Percentiles rank a stretch among this genome's conserved stretches.
phyloP scores from a whole-genome alignment of 306 rosid genomes.

The Trifolium repens region DNA sequence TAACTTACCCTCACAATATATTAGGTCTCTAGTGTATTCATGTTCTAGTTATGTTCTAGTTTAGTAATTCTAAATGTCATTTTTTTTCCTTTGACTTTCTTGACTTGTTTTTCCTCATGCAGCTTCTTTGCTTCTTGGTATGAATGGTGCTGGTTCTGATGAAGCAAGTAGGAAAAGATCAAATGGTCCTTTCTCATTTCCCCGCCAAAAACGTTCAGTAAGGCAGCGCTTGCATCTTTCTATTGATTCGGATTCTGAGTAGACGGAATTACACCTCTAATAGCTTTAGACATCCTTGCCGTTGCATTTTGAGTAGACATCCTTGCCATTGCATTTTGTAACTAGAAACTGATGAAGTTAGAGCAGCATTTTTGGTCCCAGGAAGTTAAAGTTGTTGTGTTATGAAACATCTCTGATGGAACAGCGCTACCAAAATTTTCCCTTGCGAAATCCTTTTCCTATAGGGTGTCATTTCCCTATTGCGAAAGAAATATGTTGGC shows the following conservation, averaged over 20 bases:
- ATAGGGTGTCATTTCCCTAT: slow-evolving; percentile 26
- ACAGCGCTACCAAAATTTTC: slow-evolving; percentile 3
- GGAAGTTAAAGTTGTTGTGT: slow-evolving; percentile 40
- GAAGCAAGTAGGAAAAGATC: slow-evolving; percentile 72
- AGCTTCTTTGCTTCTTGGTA: slow-evolving; percentile 91
- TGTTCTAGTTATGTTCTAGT: neutral
- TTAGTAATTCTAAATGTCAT: neutral
- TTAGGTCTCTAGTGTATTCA: neutral
- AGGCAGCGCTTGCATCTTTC: slow-evolving; percentile 74
- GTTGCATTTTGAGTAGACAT: too few species aligned
- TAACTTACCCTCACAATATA: too few species aligned
- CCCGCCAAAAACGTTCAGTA: slow-evolving; percentile 97
- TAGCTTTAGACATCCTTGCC: slow-evolving; percentile 40
- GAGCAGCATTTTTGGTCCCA: slow-evolving; percentile 45
- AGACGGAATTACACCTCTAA: slow-evolving; percentile 48
- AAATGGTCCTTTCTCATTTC: slow-evolving; percentile 92
- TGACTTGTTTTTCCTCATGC: slow-evolving; percentile 53
- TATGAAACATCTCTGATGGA: slow-evolving; percentile 44
- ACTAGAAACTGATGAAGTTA: slow-evolving; percentile 43
- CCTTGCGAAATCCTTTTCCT: slow-evolving; percentile 36
- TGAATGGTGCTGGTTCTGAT: slow-evolving; percentile 75
- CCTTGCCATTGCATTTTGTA: slow-evolving; percentile 33
- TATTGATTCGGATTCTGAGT: slow-evolving; percentile 88
- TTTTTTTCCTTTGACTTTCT: slow-evolving; percentile 21
- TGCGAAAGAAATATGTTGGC: slow-evolving; percentile 38